A percentile compares a stretch with the other conserved stretches of the same genome.
These are phyloP conservation scores for Linnemannia hyalina DNA, from an alignment of 192 early-diverging fungal species.

Conservation along the genomic window DNA sequence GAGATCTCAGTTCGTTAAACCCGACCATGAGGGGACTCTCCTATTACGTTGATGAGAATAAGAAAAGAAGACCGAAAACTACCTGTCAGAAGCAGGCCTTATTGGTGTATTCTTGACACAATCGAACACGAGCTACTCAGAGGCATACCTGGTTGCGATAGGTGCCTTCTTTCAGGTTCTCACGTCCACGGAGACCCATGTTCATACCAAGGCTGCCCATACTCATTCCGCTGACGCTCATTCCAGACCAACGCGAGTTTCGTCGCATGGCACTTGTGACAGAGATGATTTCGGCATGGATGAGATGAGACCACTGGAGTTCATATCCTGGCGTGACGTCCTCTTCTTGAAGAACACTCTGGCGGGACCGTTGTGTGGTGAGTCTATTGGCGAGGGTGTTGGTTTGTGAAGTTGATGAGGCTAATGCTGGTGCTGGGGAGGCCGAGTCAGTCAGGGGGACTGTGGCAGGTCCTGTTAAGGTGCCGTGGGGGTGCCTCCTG, in stretches of 20 bases:
- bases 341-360: background rate
- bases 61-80: background rate
- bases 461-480: conserved; percentile 6
- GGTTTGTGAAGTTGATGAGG: conserved; percentile 12
- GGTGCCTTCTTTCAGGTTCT: conserved; percentile 55
- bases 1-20: conserved; percentile 73
- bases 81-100: background rate
- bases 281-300: conserved; percentile 81
- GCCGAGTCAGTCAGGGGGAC: background rate
- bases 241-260: conserved; percentile 83
- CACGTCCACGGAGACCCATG: conserved; percentile 67
- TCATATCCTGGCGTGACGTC: conserved; percentile 58
- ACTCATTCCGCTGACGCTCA: conserved; percentile 66
- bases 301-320: conserved; percentile 75
- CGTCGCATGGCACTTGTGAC: conserved; percentile 85
- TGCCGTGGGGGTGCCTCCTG: background rate
- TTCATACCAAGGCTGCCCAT: conserved; percentile 72
- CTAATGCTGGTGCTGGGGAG: background rate
- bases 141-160: conserved; percentile 63
- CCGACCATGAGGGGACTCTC: conserved; percentile 78
- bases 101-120: background rate
- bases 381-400: conserved; percentile 28
- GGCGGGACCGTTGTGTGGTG: conserved; percentile 20
- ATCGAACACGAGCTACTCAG: background rate
- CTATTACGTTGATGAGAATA: conserved; percentile 29